Base-by-base conservation (phyloP, 2,329 filamentous ascomycete species). In the Helotiales sp. region DNA sequence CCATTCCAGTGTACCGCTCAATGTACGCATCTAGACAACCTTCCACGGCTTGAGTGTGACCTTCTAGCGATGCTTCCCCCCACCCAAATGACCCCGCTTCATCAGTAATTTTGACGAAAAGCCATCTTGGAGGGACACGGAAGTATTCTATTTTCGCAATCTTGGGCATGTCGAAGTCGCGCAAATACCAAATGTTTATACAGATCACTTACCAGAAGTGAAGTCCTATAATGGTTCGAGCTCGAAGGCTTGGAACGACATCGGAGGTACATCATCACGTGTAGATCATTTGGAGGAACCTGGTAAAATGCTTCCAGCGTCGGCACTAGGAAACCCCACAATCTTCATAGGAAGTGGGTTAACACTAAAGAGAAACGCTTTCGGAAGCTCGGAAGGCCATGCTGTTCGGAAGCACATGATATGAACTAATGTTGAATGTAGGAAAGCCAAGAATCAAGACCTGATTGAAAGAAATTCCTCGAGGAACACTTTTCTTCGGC, bases 61-160 rank as follows among this genome's bases (percentile, higher is more conserved):
- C 89, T 72, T 91, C 88, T 0, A 92, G 74, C 0, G 87, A 88
- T 0, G 85, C 87, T 70, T 91, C 89, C 17, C 89, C 89, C 89
- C 89, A 91, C 6, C 89, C 89, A 51, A 79, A 75, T 31, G 82
- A 77, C 3, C 83, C 87, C 1, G 79, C 78, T 31, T 85, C 82
- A 67, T 91, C 88, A 1, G 82, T 85, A 61, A 92, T 81, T 71
- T 91, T 92, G 63, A 91, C 88, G 63, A 91, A 90, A 1, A 92
- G 77, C 88, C 88, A 92, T 38, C 89, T 79, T 13, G 89, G 89
- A 46, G 86, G 85, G 8, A 91, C 84, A 17, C 88, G 82, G 70
- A 91, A 91, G 69, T 91, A 90, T 65, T 90, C 87, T 42, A 91
- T 85, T 25, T 69, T 78, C 60, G 80, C 77, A 67, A 90, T 89